Base-by-base conservation (phyloP, 768 basidiomycete species). In the Leccinum incarnatum region DNA sequence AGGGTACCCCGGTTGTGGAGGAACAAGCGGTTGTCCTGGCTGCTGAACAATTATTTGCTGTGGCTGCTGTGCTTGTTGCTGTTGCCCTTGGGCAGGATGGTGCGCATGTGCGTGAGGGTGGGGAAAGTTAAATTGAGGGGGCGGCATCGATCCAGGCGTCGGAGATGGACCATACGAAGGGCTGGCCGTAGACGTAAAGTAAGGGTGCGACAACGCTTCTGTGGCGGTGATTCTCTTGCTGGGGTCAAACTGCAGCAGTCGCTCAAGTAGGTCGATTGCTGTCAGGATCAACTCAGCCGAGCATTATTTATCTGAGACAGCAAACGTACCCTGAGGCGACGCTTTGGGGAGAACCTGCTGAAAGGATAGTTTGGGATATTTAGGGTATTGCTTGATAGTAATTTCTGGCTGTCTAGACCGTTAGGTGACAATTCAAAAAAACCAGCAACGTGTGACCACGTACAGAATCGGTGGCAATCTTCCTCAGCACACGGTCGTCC, bases 241-340 rank as follows among this genome's bases (percentile, higher is more conserved):
- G 2, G 97, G 97, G 69, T 98, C 97, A 69, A 98, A 99, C 68
- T 98, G 95, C 50, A 99, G 84, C 47, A 98, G 85, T 51, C 88
- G 86, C 73, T 98, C 97, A 47, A 99, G 86, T 2, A 98, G 83
- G 74, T 98, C 94, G 70, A 98, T 83, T 23, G 96, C 96, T 79
- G 63, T 30, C 30, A 57, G 27, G 14, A 56, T 51, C 59, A 47
- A 48, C 34, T 52, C 49, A 56, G 59, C n/a, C 59, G 51, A 52
- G 14, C 7, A 5, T 51, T 21, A 23, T 54, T 46, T 46, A 36
- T 9, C 11, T 19, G 9, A 56, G 25, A 11, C 5, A 29, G 6
- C 5, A 45, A 19, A 60, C 72, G 47, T 65, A 90, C 93, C 93
- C 75, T 89, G 88, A 19, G 89, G 84, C 0, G 91, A 85, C 8